Evolutionary conservation across 2,329 filamentous ascomycete genomes (phyloP).

Genomic region (Trichophyton rubrum): DNA sequence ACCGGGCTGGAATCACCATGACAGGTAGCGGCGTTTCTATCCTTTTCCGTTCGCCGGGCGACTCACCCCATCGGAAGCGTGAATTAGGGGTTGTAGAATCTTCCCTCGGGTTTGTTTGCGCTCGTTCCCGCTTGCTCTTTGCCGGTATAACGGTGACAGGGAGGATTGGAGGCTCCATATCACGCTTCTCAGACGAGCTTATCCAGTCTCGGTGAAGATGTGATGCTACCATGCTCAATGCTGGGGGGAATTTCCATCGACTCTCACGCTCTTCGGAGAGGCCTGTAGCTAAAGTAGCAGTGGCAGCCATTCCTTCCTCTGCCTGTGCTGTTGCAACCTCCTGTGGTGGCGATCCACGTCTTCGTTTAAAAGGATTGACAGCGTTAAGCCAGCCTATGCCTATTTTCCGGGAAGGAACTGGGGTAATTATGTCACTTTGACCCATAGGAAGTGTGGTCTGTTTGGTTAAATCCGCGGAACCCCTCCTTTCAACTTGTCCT

Average conservation of each 20-base stretch:
- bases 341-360: constrained; percentile 45
- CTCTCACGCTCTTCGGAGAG: constrained; percentile 33
- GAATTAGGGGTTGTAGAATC: neutral
- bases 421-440: neutral
- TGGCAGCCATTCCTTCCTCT: constrained; percentile 18
- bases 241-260: constrained; percentile 33
- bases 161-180: constrained; percentile 29
- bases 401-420: constrained; percentile 20
- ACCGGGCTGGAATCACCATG: constrained; percentile 48
- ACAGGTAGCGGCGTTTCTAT: constrained; percentile 35
- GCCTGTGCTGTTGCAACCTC: constrained; percentile 48
- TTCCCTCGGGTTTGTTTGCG: neutral
- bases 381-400: constrained; percentile 39
- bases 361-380: constrained; percentile 46
- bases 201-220: constrained; percentile 36
- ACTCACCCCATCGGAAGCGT: constrained; percentile 9
- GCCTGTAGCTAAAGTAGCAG: constrained; percentile 13
- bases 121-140: constrained; percentile 26
- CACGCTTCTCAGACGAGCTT: constrained; percentile 26
- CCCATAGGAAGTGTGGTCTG: constrained; percentile 14
- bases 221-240: constrained; percentile 37
- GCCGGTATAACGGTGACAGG: constrained; percentile 48
- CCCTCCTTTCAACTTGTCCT: constrained; percentile 17
- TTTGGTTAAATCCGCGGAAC: constrained; percentile 20
- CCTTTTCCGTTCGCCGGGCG: constrained; percentile 13